Evolutionary conservation across 208 protist genomes (phyloP).

Genomic region (Wallacemonas sp.): DNA sequence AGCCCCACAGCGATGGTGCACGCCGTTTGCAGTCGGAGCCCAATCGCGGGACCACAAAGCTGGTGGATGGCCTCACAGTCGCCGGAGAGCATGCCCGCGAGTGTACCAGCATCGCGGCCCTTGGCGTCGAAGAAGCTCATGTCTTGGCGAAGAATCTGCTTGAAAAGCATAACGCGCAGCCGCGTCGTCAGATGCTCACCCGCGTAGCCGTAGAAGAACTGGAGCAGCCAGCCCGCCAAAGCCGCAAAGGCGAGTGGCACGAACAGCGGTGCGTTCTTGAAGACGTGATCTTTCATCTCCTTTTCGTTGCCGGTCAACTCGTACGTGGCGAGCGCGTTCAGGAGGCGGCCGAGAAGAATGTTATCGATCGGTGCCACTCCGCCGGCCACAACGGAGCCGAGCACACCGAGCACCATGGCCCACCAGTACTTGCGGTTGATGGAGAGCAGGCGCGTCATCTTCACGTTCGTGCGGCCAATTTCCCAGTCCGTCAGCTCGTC

Average conservation of each 20-base stretch:
- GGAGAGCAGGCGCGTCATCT: slow-evolving; percentile 41
- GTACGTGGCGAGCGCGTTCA: slow-evolving; percentile 44
- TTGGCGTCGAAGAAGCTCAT: slow-evolving; percentile 87
- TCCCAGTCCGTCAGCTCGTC: slow-evolving; percentile 67
- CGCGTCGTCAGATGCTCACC: slow-evolving; percentile 71
- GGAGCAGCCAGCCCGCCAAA: slow-evolving; percentile 51
- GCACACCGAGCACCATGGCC: slow-evolving; percentile 45
- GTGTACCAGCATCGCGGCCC: slow-evolving; percentile 60
- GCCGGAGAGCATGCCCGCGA: slow-evolving; percentile 77
- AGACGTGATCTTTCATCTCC: slow-evolving; percentile 36
- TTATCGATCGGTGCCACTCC: slow-evolving; percentile 33
- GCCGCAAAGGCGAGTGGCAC: slow-evolving; percentile 34
- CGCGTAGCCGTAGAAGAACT: slow-evolving; percentile 72
- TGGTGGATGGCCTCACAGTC: slow-evolving; percentile 84
- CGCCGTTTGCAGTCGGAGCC: slow-evolving; percentile 50
- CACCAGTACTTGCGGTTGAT: slow-evolving; percentile 39
- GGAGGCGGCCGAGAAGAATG: slow-evolving; percentile 54
- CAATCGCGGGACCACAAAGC: slow-evolving; percentile 71
- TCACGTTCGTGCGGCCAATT: slow-evolving; percentile 38
- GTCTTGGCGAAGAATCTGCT: slow-evolving; percentile 79
- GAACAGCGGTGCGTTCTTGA: slow-evolving; percentile 56
- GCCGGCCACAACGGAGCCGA: slow-evolving; percentile 54
- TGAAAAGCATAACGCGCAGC: slow-evolving; percentile 64
- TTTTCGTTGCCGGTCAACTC: slow-evolving; percentile 26
- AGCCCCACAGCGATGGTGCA: slow-evolving; percentile 53